Evolutionary conservation across 202 grass and related monocot genomes (phyloP).

Genomic region (Zoysia matrella): DNA sequence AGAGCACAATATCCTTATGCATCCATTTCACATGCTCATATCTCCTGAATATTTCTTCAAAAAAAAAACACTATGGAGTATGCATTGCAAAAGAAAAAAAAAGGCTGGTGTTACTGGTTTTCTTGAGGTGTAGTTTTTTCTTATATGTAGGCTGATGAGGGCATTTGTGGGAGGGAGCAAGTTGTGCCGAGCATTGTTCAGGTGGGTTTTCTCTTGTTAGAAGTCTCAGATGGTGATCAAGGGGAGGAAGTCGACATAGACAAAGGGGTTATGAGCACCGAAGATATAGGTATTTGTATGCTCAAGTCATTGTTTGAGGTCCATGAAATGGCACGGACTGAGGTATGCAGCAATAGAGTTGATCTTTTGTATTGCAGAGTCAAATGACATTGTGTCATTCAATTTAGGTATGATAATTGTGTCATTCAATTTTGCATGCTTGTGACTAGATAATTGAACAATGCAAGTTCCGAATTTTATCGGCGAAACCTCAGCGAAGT

Average conservation of each 20-base stretch:
- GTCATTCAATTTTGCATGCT: slow-evolving; percentile 32
- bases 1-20: not conserved
- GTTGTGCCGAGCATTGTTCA: slow-evolving; percentile 79
- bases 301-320: slow-evolving; percentile 80
- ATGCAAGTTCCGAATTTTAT: slow-evolving; percentile 80
- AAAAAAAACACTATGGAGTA: too few species aligned
- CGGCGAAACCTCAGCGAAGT: slow-evolving; percentile 78
- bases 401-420: slow-evolving; percentile 31
- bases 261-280: slow-evolving; percentile 53
- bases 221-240: slow-evolving; percentile 51
- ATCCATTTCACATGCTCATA: not conserved
- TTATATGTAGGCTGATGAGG: slow-evolving; percentile 69
- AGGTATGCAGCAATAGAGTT: slow-evolving; percentile 48
- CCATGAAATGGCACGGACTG: slow-evolving; percentile 71
- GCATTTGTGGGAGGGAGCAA: slow-evolving; percentile 78
- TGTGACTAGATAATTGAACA: slow-evolving; percentile 81
- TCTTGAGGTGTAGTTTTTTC: slow-evolving; percentile 5
- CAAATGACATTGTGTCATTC: not conserved
- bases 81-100: slow-evolving; percentile 2
- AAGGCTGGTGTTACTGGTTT: not conserved
- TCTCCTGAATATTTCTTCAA: not conserved
- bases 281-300: slow-evolving; percentile 74
- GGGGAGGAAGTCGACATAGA: slow-evolving; percentile 35
- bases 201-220: slow-evolving; percentile 74
- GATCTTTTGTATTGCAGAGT: slow-evolving; percentile 14